These are phyloP conservation scores for Penicillium sp. DNA, from an alignment of 2,329 filamentous ascomycete genomes.

Conservation along the genomic window DNA sequence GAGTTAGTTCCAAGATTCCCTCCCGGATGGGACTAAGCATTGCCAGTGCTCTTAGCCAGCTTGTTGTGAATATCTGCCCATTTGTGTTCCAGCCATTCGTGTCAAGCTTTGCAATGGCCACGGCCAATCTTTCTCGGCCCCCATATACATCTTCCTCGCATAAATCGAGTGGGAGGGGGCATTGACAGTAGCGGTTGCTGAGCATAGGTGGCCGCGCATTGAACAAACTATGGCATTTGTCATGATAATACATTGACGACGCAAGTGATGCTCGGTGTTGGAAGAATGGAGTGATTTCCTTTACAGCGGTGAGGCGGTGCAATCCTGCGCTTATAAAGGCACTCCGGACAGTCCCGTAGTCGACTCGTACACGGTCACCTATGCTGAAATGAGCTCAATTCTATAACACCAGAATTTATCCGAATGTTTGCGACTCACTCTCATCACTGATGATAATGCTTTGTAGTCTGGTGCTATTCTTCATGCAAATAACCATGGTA, in stretches of 20 bases:
- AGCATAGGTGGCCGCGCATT: not conserved
- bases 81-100: not conserved
- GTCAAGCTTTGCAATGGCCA: not conserved
- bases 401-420: too few relatives aligned
- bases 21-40: not conserved
- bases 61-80: not conserved
- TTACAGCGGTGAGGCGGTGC: not conserved
- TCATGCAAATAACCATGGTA: conserved; percentile 2
- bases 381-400: not conserved
- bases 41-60: not conserved
- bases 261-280: not conserved
- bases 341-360: not conserved
- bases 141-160: not conserved
- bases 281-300: not conserved
- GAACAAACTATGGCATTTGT: not conserved
- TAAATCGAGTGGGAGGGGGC: not conserved
- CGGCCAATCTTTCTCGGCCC: not conserved
- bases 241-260: not conserved
- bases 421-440: not conserved
- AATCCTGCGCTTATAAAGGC: not conserved
- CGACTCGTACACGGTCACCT: not conserved
- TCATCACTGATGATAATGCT: not conserved
- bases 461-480: conserved; percentile 1
- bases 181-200: not conserved
- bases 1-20: not conserved